These are phyloP conservation scores for Geotrichum histeridarum DNA, from an alignment of 1,139 yeast genomes.

Conservation along the genomic window DNA sequence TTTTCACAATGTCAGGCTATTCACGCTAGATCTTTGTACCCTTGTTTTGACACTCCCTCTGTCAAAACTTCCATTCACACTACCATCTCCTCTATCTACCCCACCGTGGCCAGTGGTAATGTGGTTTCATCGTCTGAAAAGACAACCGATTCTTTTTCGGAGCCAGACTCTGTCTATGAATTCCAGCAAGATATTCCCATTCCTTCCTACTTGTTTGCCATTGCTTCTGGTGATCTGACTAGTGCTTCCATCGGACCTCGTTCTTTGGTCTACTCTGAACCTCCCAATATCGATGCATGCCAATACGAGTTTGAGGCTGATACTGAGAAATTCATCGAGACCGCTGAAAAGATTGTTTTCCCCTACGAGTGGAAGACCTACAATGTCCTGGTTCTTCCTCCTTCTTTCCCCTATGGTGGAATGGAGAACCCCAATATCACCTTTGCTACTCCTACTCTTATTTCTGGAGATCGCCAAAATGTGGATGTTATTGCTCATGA, in stretches of 20 bases:
- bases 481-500: conserved; percentile 90
- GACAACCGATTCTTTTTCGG: conserved; percentile 17
- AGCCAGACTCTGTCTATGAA: conserved; percentile 35
- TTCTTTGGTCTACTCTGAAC: conserved; percentile 77
- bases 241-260: conserved; percentile 78
- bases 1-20: conserved; percentile 91
- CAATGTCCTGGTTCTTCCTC: conserved; percentile 75
- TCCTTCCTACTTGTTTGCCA: conserved; percentile 76
- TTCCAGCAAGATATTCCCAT: conserved; percentile 78
- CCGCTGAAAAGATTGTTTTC: conserved; percentile 78
- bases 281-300: conserved; percentile 59
- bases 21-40: conserved; percentile 83
- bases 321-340: conserved; percentile 66
- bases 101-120: conserved; percentile 68
- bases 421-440: conserved; percentile 94
- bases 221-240: conserved; percentile 77
- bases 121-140: conserved; percentile 27
- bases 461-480: conserved; percentile 80
- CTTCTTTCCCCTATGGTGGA: conserved; percentile 89
- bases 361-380: conserved; percentile 82
- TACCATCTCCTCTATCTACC: conserved; percentile 57
- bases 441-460: conserved; percentile 84
- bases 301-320: conserved; percentile 77
- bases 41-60: conserved; percentile 89
- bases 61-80: conserved; percentile 64